phyloP scores from a whole-genome alignment of 2,329 filamentous ascomycete genomes.

The Epichloe bromicola region DNA sequence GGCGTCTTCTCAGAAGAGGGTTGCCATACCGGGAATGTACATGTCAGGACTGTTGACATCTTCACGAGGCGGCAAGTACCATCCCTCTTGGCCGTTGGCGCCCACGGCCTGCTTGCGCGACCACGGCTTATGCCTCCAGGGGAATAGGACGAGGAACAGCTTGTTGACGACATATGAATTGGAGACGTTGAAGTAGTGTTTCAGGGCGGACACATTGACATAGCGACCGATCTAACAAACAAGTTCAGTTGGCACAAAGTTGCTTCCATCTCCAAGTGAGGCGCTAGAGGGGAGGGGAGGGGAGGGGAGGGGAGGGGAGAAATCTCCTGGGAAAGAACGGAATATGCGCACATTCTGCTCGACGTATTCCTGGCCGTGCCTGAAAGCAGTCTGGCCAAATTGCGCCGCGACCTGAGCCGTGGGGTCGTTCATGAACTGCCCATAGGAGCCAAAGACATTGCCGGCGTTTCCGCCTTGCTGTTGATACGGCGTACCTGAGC shows the following conservation, averaged over 20 bases:
- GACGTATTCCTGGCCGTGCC: slow-evolving; percentile 84
- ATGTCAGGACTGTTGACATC: slow-evolving; percentile 97
- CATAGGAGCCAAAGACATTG: slow-evolving; percentile 59
- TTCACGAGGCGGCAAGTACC: slow-evolving; percentile 84
- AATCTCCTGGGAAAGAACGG: neutral
- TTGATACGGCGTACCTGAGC: slow-evolving; percentile 53
- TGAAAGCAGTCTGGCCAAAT: slow-evolving; percentile 82
- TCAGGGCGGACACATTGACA: slow-evolving; percentile 83
- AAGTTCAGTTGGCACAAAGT: slow-evolving; percentile 7
- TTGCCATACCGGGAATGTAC: slow-evolving; percentile 67
- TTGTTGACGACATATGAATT: slow-evolving; percentile 95
- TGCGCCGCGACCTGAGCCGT: slow-evolving; percentile 91
- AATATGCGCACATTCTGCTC: slow-evolving; percentile 69
- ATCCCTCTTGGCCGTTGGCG: slow-evolving; percentile 55
- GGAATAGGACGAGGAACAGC: slow-evolving; percentile 84
- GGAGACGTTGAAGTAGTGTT: slow-evolving; percentile 99
- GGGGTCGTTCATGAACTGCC: slow-evolving; percentile 90
- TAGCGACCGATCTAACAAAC: slow-evolving; percentile 46
- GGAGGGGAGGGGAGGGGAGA: no score
- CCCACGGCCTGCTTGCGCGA: slow-evolving; percentile 73
- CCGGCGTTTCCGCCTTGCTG: slow-evolving; percentile 41
- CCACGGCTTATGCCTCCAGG: slow-evolving; percentile 97
- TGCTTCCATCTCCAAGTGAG: neutral
- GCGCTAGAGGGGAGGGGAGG: no score
- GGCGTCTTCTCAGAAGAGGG: neutral